Evolutionary conservation across 164 flowering plant species (phyloP).

Genomic region (Nelumbo lutea): DNA sequence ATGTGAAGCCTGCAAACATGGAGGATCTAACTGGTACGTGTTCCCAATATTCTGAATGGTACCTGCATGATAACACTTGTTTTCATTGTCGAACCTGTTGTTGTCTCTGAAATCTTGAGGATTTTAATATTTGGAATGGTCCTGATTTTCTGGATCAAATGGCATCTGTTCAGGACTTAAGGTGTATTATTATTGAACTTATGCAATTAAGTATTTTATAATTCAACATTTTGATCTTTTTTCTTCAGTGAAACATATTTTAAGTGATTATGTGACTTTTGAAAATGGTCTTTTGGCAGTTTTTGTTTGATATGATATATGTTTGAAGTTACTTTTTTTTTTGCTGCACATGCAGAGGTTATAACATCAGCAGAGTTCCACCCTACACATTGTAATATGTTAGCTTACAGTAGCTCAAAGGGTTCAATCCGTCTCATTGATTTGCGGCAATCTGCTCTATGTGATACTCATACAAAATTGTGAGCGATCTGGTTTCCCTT

Average conservation of each 20-base stretch:
- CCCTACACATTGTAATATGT: slow-evolving; percentile 81
- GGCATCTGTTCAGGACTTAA: too few relatives aligned
- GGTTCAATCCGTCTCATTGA: slow-evolving; percentile 96
- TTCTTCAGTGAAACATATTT: too few relatives aligned
- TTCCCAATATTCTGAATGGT: background rate
- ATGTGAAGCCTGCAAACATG: slow-evolving; percentile 98
- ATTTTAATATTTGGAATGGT: too few relatives aligned
- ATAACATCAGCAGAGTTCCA: slow-evolving; percentile 98
- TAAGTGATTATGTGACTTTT: too few relatives aligned
- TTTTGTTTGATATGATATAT: background rate
- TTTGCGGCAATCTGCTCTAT: slow-evolving; percentile 92
- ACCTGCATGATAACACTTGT: background rate
- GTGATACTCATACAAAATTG: slow-evolving; percentile 92
- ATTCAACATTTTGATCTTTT: too few relatives aligned
- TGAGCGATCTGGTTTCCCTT: slow-evolving; percentile 34
- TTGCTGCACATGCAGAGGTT: slow-evolving; percentile 65
- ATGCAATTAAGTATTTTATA: too few relatives aligned
- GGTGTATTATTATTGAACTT: too few relatives aligned
- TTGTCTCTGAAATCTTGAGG: too few relatives aligned
- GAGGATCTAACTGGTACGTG: slow-evolving; percentile 90
- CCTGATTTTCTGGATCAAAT: too few relatives aligned
- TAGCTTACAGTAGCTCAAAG: slow-evolving; percentile 97
- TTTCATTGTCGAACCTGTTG: background rate
- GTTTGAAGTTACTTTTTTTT: background rate
- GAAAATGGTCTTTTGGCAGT: too few relatives aligned